Base-by-base conservation (phyloP, 1,284 basidiomycete genomes). In the Hypsizygus ulmarius region DNA sequence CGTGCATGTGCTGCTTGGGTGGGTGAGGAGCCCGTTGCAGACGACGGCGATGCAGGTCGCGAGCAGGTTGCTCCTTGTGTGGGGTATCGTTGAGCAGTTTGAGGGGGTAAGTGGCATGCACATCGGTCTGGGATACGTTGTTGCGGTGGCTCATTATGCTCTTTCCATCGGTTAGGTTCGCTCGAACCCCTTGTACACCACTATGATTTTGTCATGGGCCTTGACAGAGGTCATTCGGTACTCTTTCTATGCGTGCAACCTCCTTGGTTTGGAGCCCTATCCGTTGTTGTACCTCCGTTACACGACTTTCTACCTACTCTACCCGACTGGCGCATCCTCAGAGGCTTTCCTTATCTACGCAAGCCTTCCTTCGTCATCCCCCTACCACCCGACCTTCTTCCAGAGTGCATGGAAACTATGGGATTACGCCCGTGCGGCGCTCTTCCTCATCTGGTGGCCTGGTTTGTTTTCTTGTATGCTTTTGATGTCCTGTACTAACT, bases 161-260 rank as follows among this genome's bases (percentile, higher is more conserved):
- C 30, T n/a, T 42, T 25, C 32, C 39, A 15, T 37, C 37, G 7
- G 28, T 45, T 61, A 87, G 88, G 82, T 84, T 12, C 86, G 82
- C 54, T 66, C 74, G 3, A 87, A 82, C 62, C 90, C 96, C 2
- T 69, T 93, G 28, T 98, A 91, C 72, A 82, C 91, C 2, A 85
- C 87, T 42, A 96, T 97, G 93, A 80, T 98, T 45, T 70, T 97
- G 54, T 92, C 96, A 0, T 99, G 96, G 96, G 87, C 90, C 1
- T 59, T 89, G 49, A 93, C 94, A 34, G 96, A 99, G 67, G 81
- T 93, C 45, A 84, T 97, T 53, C 90, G 96, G 21, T 99, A 99
- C 69, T 70, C 84, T 6, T 97, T 90, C 74, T 99, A 99, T 70
- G 85, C 88, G 3, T 75, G 78, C 60, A 75, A 75, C 39, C 78